Evolutionary conservation across 352 stramenopile genomes (phyloP), one percentile per base, ranked within the genome.

Genomic region (Phytophthora sp.): DNA sequence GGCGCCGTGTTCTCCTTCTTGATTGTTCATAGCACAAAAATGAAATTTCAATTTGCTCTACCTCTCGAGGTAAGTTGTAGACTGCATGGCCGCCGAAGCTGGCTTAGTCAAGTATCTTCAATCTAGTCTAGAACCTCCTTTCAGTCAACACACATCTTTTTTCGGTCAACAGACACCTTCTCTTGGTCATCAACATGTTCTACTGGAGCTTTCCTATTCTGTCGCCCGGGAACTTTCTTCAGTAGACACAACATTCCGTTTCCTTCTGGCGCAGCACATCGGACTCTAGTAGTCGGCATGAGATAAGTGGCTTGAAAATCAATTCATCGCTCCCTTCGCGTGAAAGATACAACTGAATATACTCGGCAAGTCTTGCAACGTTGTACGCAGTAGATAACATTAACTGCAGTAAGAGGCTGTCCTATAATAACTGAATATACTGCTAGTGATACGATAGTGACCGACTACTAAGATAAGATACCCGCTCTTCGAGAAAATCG

Each of bases 401-500:
- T 87, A 2, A 71, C 64, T 1, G 76, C 69, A 1, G 63, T 83
- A 2, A 87, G 46, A 4, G 21, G 24, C 6, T 76, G 44, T 0
- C 36, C 24, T 49, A 87, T 54, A 3, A 58, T 66, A 0, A 87
- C 33, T 3, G 71, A 36, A 39, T 88, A 90, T 1, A 77, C 64
- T 0, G 58, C 76, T 12, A 90, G 80, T 0, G 82, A 82, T 3
- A 73, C 57, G 3, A 76, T 74, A 1, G 79, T 82, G 2, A 90
- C 79, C 21, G 82, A 4, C 24, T n/a, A n/a, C n/a, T n/a, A n/a
- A 88, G 39, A 0, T 77, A 76, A 2, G 75, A 79, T n/a, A n/a
- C n/a, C n/a, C n/a, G 88, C 15, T 56, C 41, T 49, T 88, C 87
- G 26, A 79, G 79, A 27, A 85, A 98, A 18, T 64, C 69, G 65